phyloP scores from a whole-genome alignment of 2,329 filamentous ascomycete species.

The Arthrinium puccinioides region DNA sequence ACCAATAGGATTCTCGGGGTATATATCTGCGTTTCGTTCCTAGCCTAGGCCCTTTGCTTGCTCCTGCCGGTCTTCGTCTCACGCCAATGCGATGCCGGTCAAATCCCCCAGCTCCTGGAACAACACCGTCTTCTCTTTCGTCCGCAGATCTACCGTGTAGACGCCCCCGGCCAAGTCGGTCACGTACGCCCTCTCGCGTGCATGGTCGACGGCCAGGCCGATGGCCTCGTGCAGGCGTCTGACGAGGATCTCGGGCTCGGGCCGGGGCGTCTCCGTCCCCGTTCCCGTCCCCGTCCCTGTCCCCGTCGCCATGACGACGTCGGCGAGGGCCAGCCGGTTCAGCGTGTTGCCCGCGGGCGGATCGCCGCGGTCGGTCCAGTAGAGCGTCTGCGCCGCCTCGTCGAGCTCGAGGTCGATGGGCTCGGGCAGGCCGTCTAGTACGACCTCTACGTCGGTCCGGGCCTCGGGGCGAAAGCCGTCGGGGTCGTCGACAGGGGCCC shows the following conservation, averaged over 20 bases:
- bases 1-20: no score
- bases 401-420: constrained; percentile 52
- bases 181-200: constrained; percentile 4
- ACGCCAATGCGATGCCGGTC: constrained; percentile 5
- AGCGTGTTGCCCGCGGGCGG: constrained; percentile 46
- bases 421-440: constrained; percentile 41
- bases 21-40: no score
- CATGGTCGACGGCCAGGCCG: constrained; percentile 8
- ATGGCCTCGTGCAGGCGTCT: constrained; percentile 10
- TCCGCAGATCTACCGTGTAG: constrained; percentile 5
- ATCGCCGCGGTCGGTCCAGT: constrained; percentile 57
- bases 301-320: constrained; percentile 1
- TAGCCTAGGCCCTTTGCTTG: no score
- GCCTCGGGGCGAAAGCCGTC: constrained; percentile 21
- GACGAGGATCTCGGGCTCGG: constrained; percentile 9
- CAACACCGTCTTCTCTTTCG: constrained; percentile 7
- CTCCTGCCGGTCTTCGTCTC: no score
- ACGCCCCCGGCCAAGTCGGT: constrained; percentile 9
- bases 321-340: constrained; percentile 27
- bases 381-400: constrained; percentile 33
- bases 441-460: constrained; percentile 32
- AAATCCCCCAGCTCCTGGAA: constrained; percentile 7
- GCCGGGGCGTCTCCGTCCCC: background rate
- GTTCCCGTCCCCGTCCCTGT: background rate
- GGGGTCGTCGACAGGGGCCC: constrained; percentile 31